phyloP scores from a whole-genome alignment of 805 yeast genomes.

The Hanseniaspora valbyensis region DNA sequence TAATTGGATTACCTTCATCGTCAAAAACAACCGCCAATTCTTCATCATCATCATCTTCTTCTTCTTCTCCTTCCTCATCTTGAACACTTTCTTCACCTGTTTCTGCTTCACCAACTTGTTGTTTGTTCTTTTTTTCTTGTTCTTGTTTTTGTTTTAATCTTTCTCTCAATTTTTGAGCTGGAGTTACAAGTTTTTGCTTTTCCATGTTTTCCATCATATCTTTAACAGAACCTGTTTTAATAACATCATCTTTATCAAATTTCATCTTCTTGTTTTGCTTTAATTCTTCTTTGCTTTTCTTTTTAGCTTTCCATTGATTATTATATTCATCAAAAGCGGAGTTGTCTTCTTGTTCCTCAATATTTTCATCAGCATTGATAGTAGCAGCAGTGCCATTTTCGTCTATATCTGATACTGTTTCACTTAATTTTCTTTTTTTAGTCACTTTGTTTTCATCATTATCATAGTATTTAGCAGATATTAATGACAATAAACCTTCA shows the following conservation, averaged over 20 bases:
- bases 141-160: constrained; percentile 18
- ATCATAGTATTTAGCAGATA: constrained; percentile 88
- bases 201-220: constrained; percentile 20
- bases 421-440: constrained; percentile 30
- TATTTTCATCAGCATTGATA: too few species aligned
- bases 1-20: constrained; percentile 54
- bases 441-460: constrained; percentile 59
- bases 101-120: too few species aligned
- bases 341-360: neutral
- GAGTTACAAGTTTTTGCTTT: constrained; percentile 16
- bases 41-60: constrained; percentile 28
- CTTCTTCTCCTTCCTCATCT: constrained; percentile 18
- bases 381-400: neutral
- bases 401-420: neutral
- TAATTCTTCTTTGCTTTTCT: constrained; percentile 55
- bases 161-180: constrained; percentile 16
- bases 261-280: constrained; percentile 55
- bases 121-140: constrained; percentile 21
- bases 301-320: constrained; percentile 79
- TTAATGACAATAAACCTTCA: constrained; percentile 76
- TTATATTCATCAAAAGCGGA: constrained; percentile 10
- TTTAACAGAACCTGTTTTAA: constrained; percentile 17
- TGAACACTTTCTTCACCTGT: constrained; percentile 12
- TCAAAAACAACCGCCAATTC: constrained; percentile 45
- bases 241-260: constrained; percentile 52